Conservation (phyloP, 305 asterid genomes). For the Rubia tinctorum region DNA sequence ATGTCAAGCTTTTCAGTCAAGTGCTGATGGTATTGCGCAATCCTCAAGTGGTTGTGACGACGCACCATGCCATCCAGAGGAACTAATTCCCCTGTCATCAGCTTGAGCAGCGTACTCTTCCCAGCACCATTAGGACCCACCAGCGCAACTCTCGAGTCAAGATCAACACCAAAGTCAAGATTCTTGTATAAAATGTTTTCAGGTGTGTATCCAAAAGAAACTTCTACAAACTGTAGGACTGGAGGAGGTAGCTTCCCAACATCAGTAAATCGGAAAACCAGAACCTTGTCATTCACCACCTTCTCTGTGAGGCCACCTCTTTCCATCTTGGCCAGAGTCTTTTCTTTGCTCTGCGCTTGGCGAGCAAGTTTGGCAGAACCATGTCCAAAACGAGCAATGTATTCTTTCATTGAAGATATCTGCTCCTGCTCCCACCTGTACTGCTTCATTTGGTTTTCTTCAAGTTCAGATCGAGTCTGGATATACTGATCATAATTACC, state of each 20-base stretch:
- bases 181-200: constrained; percentile 90
- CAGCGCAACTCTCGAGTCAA: constrained; percentile 92
- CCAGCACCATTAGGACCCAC: constrained; percentile 99
- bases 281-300: constrained; percentile 68
- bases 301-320: constrained; percentile 96
- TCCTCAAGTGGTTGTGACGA: constrained; percentile 91
- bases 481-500: constrained; percentile 93
- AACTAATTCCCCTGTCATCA: constrained; percentile 92
- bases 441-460: constrained; percentile 99
- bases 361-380: constrained; percentile 99
- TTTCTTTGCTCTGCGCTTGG: constrained; percentile 99
- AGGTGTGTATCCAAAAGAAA: constrained; percentile 87
- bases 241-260: constrained; percentile 99
- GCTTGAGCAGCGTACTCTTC: constrained; percentile 90
- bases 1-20: constrained; percentile 87
- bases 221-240: constrained; percentile 93
- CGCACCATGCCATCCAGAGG: constrained; percentile 96
- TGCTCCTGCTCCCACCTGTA: constrained; percentile 99
- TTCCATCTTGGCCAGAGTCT: constrained; percentile 97
- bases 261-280: constrained; percentile 76
- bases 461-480: constrained; percentile 94
- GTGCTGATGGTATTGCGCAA: constrained; percentile 98
- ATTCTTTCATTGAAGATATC: constrained; percentile 91
- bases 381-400: constrained; percentile 98
- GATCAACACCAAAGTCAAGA: constrained; percentile 94